phyloP scores from a whole-genome alignment of 2,329 filamentous ascomycete genomes.

The Cytospora piceicola region DNA sequence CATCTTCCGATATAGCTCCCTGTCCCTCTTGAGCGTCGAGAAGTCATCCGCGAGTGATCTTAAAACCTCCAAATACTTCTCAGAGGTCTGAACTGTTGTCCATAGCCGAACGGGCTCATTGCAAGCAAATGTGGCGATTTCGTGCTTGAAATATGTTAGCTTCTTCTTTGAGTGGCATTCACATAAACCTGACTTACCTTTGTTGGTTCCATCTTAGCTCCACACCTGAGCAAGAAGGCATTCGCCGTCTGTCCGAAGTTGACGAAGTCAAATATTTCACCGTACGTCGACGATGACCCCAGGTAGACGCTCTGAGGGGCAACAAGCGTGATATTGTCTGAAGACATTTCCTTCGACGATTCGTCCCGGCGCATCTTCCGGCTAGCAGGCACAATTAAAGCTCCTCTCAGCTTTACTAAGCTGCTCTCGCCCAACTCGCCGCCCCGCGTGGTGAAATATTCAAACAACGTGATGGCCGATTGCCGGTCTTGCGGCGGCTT shows the following conservation, averaged over 20 bases:
- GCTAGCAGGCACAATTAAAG: constrained; percentile 72
- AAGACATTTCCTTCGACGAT: constrained; percentile 44
- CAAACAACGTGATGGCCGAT: constrained; percentile 74
- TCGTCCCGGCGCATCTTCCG: constrained; percentile 37
- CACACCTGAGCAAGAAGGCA: constrained; percentile 83
- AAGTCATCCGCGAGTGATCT: constrained; percentile 78
- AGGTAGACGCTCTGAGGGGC: constrained; percentile 79
- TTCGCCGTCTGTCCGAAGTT: constrained; percentile 91
- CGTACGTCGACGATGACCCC: constrained; percentile 71
- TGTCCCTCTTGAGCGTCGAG: constrained; percentile 73
- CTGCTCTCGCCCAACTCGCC: constrained; percentile 70
- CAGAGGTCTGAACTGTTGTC: constrained; percentile 75
- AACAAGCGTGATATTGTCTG: constrained; percentile 55
- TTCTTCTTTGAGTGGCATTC: not conserved
- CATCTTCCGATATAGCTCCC: constrained; percentile 76
- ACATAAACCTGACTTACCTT: constrained; percentile 40
- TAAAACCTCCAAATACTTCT: constrained; percentile 85
- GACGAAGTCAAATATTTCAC: constrained; percentile 94
- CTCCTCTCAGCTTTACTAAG: constrained; percentile 62
- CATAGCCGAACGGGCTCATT: constrained; percentile 82
- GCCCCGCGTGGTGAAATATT: constrained; percentile 80
- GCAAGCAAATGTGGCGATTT: constrained; percentile 83
- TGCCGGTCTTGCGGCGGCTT: constrained; percentile 69
- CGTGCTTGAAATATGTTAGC: constrained; percentile 50
- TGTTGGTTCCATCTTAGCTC: constrained; percentile 88